Conservation (phyloP, 2,329 filamentous ascomycete genomes). For the Colletotrichum magnum region DNA sequence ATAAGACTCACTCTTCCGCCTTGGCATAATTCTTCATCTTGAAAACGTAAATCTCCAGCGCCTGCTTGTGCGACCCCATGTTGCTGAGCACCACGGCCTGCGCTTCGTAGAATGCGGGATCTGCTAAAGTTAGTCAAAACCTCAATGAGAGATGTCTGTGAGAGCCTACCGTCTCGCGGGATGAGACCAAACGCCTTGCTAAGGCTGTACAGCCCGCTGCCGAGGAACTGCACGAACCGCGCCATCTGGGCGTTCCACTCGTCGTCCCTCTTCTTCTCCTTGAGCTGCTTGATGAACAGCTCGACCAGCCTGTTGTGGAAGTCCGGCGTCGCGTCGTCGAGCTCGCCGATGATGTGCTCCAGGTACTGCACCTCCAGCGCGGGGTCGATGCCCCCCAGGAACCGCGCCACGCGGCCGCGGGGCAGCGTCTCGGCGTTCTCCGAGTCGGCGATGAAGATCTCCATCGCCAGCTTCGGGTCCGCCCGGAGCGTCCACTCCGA, state of each 20-base stretch:
- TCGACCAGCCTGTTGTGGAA: slow-evolving; percentile 89
- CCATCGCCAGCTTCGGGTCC: slow-evolving; percentile 85
- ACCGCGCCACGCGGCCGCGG: slow-evolving; percentile 80
- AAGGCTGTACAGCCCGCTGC: slow-evolving; percentile 85
- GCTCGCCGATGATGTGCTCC: slow-evolving; percentile 90
- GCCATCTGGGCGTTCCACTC: slow-evolving; percentile 72
- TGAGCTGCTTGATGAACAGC: slow-evolving; percentile 73
- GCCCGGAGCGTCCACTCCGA: slow-evolving; percentile 87
- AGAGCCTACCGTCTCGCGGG: slow-evolving; percentile 79
- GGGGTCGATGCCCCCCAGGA: slow-evolving; percentile 78
- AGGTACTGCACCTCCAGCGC: slow-evolving; percentile 85
- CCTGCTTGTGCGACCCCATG: slow-evolving; percentile 96
- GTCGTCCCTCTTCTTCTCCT: slow-evolving; percentile 57
- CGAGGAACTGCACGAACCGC: slow-evolving; percentile 81
- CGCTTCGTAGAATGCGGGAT: slow-evolving; percentile 88
- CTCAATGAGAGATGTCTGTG: too few relatives aligned
- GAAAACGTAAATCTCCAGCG: slow-evolving; percentile 97
- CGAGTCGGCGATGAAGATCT: slow-evolving; percentile 92
- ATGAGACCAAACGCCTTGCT: slow-evolving; percentile 83
- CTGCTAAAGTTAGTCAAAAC: slow-evolving; percentile 56
- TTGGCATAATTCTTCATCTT: slow-evolving; percentile 89
- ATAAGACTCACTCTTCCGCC: slow-evolving; percentile 84
- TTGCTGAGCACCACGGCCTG: slow-evolving; percentile 93
- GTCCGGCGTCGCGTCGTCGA: slow-evolving; percentile 86
- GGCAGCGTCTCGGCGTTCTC: slow-evolving; percentile 92